These are phyloP conservation scores for Mortierella antarctica DNA, from an alignment of 192 early-diverging fungal species.

Conservation along the genomic window DNA sequence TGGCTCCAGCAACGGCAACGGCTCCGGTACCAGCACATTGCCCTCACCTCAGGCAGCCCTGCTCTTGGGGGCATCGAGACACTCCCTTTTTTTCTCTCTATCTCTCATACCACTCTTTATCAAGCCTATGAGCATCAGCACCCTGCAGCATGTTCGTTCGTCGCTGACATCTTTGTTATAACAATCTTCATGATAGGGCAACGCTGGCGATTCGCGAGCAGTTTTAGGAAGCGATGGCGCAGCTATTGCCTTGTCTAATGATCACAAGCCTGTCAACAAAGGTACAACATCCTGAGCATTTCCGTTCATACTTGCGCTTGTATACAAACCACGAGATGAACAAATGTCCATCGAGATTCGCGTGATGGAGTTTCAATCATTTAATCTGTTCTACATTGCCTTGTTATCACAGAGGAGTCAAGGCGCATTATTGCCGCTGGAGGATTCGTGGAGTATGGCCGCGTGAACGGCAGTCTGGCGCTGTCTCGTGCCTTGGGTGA, in stretches of 20 bases:
- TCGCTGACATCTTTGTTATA: too few relatives aligned
- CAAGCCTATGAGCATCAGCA: too few relatives aligned
- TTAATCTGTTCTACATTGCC: neutral
- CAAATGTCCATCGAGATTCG: too few relatives aligned
- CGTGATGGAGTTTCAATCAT: neutral
- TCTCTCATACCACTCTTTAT: too few relatives aligned
- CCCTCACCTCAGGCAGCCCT: too few relatives aligned
- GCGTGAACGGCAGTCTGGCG: conserved; percentile 97
- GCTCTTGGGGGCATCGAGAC: too few relatives aligned
- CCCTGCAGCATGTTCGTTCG: too few relatives aligned
- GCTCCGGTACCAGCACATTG: too few relatives aligned
- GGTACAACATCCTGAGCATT: conserved; percentile 15
- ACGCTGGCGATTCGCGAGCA: conserved; percentile 96
- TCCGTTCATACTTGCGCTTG: too few relatives aligned
- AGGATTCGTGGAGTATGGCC: conserved; percentile 97
- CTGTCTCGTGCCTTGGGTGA: conserved; percentile 97
- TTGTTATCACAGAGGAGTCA: conserved; percentile 67
- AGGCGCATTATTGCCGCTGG: conserved; percentile 89
- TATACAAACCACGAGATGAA: too few relatives aligned
- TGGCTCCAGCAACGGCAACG: neutral
- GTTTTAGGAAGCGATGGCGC: conserved; percentile 83
- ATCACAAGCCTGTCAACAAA: conserved; percentile 95
- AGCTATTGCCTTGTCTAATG: conserved; percentile 81
- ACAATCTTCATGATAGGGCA: conserved; percentile 60
- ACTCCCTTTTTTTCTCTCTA: too few relatives aligned